Conservation (phyloP, 2,329 filamentous ascomycete species). For the Penicillium sp. region DNA sequence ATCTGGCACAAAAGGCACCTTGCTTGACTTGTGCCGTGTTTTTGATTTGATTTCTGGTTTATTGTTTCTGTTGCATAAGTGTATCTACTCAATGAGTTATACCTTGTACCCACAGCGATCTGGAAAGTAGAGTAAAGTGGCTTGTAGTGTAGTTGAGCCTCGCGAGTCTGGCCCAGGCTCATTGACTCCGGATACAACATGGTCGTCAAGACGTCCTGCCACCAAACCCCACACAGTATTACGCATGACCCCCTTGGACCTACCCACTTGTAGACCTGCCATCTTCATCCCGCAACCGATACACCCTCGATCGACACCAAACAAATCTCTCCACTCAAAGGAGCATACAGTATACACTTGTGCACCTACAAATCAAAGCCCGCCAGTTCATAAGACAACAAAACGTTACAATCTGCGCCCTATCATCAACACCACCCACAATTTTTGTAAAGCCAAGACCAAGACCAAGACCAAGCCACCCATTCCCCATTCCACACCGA, state of each 20-base stretch:
- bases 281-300: too few species aligned
- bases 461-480: neutral
- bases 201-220: neutral
- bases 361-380: too few species aligned
- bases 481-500: neutral
- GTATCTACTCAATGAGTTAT: constrained; percentile 27
- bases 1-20: constrained; percentile 64
- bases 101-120: constrained; percentile 1
- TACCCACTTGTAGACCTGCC: neutral
- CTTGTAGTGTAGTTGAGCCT: neutral
- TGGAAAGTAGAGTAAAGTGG: neutral
- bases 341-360: too few species aligned
- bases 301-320: too few species aligned
- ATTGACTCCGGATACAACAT: neutral
- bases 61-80: constrained; percentile 42
- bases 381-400: neutral
- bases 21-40: constrained; percentile 37
- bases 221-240: neutral
- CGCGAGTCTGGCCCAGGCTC: neutral
- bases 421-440: neutral
- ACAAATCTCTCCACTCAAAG: too few species aligned
- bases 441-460: neutral
- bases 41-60: constrained; percentile 38
- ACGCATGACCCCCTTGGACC: neutral
- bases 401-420: neutral